Percentiles rank a stretch among this genome's conserved stretches.
Conservation (phyloP, 2,329 filamentous ascomycete genomes). For the Aspergillus felis region DNA sequence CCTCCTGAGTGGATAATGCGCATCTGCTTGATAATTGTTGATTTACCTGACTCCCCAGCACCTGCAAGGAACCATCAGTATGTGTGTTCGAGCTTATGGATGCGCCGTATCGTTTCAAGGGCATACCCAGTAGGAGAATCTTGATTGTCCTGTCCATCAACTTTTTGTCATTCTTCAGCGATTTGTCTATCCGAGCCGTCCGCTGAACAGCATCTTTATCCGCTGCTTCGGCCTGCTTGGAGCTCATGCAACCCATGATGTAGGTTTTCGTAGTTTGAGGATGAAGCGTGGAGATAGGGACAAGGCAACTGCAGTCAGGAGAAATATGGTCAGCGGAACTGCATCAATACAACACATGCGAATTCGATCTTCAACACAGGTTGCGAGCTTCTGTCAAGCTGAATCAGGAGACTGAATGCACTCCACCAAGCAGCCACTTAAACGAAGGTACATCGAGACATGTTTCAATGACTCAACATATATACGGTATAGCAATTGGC, state of each 20-base stretch:
- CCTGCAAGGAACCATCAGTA: conserved; percentile 49
- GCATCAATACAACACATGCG: neutral
- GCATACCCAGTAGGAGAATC: conserved; percentile 81
- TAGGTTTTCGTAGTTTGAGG: conserved; percentile 6
- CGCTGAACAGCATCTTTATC: conserved; percentile 41
- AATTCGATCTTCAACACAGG: neutral
- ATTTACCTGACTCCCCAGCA: conserved; percentile 93
- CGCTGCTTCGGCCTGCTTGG: conserved; percentile 35
- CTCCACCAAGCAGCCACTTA: conserved; percentile 6
- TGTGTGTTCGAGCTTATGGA: neutral
- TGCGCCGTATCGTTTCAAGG: neutral
- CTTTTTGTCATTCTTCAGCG: conserved; percentile 84
- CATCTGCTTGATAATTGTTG: conserved; percentile 98
- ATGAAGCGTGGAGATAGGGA: neutral
- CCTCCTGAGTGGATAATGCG: conserved; percentile 93
- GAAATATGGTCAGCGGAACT: conserved; percentile 1
- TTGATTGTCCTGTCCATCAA: conserved; percentile 83
- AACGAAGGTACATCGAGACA: conserved; percentile 9
- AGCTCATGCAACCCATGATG: conserved; percentile 45
- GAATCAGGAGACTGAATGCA: conserved; percentile 17
- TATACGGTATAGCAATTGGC: neutral
- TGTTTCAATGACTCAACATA: conserved; percentile 4
- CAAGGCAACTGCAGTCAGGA: neutral
- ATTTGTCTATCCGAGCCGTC: conserved; percentile 73
- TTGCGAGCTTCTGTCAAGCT: conserved; percentile 1